Percentiles rank a stretch among this genome's conserved stretches.
Evolutionary conservation across 768 basidiomycete species (phyloP).

Genomic region (Terana coerulea): DNA sequence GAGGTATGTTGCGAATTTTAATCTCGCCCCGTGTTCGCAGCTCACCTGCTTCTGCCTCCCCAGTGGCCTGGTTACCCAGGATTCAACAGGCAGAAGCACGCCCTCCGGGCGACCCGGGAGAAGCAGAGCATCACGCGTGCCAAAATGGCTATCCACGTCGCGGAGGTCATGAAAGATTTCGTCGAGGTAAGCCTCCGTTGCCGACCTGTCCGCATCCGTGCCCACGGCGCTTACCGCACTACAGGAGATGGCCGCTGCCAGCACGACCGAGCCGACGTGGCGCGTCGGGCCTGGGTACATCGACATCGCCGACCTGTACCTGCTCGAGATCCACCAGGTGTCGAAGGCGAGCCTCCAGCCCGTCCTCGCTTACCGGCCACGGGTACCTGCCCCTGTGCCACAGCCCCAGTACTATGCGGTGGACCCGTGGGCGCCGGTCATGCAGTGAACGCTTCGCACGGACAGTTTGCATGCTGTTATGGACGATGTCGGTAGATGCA

Average conservation of each 20-base stretch:
- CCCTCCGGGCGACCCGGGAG: slow-evolving; percentile 11
- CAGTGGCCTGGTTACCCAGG: slow-evolving; percentile 13
- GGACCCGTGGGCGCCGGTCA: not conserved
- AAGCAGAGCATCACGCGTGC: slow-evolving; percentile 11
- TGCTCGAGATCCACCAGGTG: slow-evolving; percentile 14
- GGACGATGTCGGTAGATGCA: too few relatives aligned
- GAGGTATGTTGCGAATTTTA: slow-evolving; percentile 2
- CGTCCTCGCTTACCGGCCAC: slow-evolving; percentile 13
- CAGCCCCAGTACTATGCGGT: not conserved
- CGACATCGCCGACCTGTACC: slow-evolving; percentile 9
- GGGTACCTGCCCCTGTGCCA: not conserved
- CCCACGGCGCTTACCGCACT: not conserved
- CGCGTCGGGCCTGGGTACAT: slow-evolving; percentile 10
- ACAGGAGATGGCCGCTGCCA: slow-evolving; percentile 3
- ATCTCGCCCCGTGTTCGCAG: not conserved
- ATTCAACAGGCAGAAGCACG: slow-evolving; percentile 14
- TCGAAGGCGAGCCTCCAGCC: slow-evolving; percentile 15
- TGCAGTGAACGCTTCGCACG: not conserved
- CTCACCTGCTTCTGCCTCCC: not conserved
- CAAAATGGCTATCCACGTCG: slow-evolving; percentile 13
- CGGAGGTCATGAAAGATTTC: slow-evolving; percentile 14
- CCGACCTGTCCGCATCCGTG: not conserved
- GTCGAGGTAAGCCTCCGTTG: slow-evolving; percentile 5
- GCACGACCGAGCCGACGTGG: slow-evolving; percentile 10
- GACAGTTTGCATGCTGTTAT: too few relatives aligned